phyloP scores from a whole-genome alignment of 768 basidiomycete species.

The Dendrothele bispora region DNA sequence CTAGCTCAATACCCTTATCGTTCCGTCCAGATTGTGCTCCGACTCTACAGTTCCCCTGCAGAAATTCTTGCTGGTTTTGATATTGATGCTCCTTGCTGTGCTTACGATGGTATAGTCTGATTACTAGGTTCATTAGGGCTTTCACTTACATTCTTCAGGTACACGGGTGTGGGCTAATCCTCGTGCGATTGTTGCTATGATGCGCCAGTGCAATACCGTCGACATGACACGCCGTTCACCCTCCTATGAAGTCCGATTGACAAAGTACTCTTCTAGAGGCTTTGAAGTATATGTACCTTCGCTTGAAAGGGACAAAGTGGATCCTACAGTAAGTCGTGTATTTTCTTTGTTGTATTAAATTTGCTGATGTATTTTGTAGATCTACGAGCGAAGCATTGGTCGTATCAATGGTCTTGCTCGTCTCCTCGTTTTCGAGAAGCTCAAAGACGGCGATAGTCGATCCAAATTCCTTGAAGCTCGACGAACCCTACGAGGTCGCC shows the following conservation, averaged over 20 bases:
- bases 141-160: conserved; percentile 22
- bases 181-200: conserved; percentile 57
- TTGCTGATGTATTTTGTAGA: too few relatives aligned
- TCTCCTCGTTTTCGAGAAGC: conserved; percentile 60
- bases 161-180: conserved; percentile 60
- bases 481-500: conserved; percentile 50
- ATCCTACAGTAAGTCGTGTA: conserved; percentile 50
- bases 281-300: conserved; percentile 60
- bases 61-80: conserved; percentile 70
- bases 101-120: conserved; percentile 39
- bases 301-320: conserved; percentile 49
- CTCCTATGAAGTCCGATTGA: conserved; percentile 61
- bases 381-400: conserved; percentile 58
- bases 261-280: conserved; percentile 54
- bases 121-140: background rate
- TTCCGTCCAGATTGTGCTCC: conserved; percentile 65
- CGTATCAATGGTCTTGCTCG: conserved; percentile 61
- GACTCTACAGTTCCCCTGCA: conserved; percentile 61
- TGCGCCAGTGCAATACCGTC: conserved; percentile 66
- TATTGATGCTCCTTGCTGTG: conserved; percentile 63
- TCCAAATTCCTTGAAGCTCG: conserved; percentile 47
- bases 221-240: conserved; percentile 65
- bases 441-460: conserved; percentile 44
- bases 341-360: too few relatives aligned
- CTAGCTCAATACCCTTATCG: conserved; percentile 67